phyloP scores from a whole-genome alignment of 2,329 filamentous ascomycete species.

The Neonectria coccinea region DNA sequence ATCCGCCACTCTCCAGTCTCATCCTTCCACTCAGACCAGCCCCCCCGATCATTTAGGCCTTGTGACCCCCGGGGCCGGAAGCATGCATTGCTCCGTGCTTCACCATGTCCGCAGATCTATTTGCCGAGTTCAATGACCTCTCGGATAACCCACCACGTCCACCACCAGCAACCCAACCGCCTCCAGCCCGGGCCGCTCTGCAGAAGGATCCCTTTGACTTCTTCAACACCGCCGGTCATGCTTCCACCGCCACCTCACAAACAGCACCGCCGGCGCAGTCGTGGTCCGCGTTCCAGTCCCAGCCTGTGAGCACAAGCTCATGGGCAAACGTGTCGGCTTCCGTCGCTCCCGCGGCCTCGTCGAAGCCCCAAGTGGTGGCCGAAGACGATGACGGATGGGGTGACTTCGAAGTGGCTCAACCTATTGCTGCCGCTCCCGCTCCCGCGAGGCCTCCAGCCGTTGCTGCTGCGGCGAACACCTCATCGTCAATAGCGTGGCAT shows the following conservation, averaged over 20 bases:
- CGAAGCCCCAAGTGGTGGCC: slow-evolving; percentile 36
- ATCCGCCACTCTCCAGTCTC: slow-evolving; percentile 6
- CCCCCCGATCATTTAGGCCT: slow-evolving; percentile 7
- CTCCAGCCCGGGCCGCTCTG: slow-evolving; percentile 31
- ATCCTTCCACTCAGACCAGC: not conserved
- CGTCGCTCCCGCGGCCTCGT: slow-evolving; percentile 13
- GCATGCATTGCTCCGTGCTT: slow-evolving; percentile 33
- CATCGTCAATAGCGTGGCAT: not conserved
- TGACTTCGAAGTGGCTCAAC: slow-evolving; percentile 72
- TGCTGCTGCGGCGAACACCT: not conserved
- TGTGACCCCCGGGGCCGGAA: slow-evolving; percentile 22
- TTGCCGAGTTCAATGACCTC: slow-evolving; percentile 70
- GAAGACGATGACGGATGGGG: slow-evolving; percentile 74
- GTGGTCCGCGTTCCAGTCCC: slow-evolving; percentile 49
- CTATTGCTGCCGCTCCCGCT: slow-evolving; percentile 34
- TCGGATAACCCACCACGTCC: slow-evolving; percentile 52
- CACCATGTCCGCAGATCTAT: slow-evolving; percentile 73
- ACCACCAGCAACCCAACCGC: slow-evolving; percentile 30
- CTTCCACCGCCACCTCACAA: slow-evolving; percentile 29
- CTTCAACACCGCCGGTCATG: slow-evolving; percentile 36
- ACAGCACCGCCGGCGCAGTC: slow-evolving; percentile 46
- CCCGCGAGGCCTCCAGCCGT: not conserved
- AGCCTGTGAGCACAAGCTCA: slow-evolving; percentile 33
- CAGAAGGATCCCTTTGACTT: slow-evolving; percentile 47
- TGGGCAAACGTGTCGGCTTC: slow-evolving; percentile 37